Evolutionary conservation across 345 rosid genomes (phyloP).

Genomic region (Boechera divaricarpa): DNA sequence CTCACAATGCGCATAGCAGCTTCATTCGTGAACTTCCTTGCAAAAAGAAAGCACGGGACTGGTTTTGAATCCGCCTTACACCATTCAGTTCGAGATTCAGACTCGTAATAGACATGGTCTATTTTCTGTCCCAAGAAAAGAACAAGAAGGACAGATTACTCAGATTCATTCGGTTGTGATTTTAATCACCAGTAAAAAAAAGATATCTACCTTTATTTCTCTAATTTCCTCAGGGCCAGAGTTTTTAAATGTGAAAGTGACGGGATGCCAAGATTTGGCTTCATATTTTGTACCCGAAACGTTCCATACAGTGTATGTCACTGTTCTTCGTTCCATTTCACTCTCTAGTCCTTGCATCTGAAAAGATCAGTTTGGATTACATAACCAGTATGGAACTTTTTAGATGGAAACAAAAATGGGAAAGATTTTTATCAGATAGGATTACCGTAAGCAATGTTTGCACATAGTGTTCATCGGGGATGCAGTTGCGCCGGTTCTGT

Average conservation of each 20-base stretch:
- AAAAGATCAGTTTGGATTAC: background rate
- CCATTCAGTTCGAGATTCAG: constrained; percentile 88
- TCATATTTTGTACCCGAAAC: constrained; percentile 62
- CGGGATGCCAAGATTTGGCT: constrained; percentile 86
- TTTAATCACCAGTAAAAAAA: background rate
- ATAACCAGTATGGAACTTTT: background rate
- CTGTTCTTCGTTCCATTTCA: constrained; percentile 80
- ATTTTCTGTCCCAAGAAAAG: constrained; percentile 51
- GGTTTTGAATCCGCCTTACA: constrained; percentile 55
- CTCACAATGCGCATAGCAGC: constrained; percentile 88
- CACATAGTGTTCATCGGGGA: constrained; percentile 89
- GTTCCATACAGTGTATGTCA: constrained; percentile 91
- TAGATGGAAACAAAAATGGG: constrained; percentile 17
- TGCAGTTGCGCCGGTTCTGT: constrained; percentile 71
- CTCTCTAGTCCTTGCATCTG: constrained; percentile 82
- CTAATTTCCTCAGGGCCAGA: constrained; percentile 62
- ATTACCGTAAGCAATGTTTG: constrained; percentile 81
- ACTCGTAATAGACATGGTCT: constrained; percentile 69
- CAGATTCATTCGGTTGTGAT: background rate
- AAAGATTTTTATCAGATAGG: background rate
- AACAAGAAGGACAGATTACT: background rate
- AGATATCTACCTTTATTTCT: constrained; percentile 67
- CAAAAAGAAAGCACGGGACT: constrained; percentile 83
- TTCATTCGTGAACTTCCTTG: constrained; percentile 84
- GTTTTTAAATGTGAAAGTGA: constrained; percentile 64